Evolutionary conservation across 805 yeast genomes (phyloP), one percentile per base, ranked within the genome.

Genomic region (Lipomyces starkeyi): DNA sequence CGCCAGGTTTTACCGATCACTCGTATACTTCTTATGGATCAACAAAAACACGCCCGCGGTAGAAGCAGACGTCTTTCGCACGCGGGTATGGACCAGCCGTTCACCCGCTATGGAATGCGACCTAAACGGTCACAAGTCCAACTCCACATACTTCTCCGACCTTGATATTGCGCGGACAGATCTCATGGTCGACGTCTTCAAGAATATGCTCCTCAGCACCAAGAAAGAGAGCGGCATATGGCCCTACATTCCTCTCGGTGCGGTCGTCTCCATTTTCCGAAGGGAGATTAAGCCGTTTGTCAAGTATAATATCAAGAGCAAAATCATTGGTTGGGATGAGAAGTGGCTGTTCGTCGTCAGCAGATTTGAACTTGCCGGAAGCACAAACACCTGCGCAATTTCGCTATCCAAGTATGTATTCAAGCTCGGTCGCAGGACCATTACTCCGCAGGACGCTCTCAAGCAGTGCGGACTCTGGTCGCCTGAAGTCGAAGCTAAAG

Each of bases 61-160:
- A 22, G 63, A 29, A 22, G 29, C 27, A 57, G 68, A 63, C 52
- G 67, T 72, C 53, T 73, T 73, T 65, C 69, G 65, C 40, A 52
- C 84, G 57, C 75, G 81, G 0, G 73, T 76, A 14, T 81, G 81
- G 71, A 71, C 77, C 27, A 84, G 93, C 0, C 86, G 85, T 68
- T 90, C 90, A 35, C 88, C 94, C 0, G 87, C 90, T 7, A 79
- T 90, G 74, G 98, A 93, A 76, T 87, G 91, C 75, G 98, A 93
- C 78, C 85, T 91, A 81, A 91, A 91, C 75, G 74, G 92, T 59
- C 98, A 93, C 81, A 94, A 93, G 80, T 87, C 90, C 65, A 94
- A 94, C 77, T 87, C 94, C 6, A 90, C 97, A 0, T 94, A 93
- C 78, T 89, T 90, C 74, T 80, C 83, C 22, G 98, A 93, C 72